Evolutionary conservation across 1,284 basidiomycete genomes (phyloP), one percentile per base, ranked within the genome.

Genomic region (Cryptococcus depauperatus): DNA sequence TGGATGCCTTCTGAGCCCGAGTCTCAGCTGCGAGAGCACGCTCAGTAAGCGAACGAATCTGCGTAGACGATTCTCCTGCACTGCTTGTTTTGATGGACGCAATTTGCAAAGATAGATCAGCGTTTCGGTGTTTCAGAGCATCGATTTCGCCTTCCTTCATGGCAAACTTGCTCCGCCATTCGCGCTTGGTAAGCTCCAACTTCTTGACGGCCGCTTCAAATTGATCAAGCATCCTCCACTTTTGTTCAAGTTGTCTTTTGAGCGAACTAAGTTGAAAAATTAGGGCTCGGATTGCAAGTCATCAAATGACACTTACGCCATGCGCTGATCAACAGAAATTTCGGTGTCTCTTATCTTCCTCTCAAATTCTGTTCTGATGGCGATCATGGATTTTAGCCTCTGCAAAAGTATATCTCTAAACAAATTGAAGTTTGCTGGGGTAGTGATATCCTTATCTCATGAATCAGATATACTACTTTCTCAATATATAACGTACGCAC

Each of bases 201-300:
- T 79, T 78, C 75, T 88, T 93, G 46, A 97, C 77, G 41, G 85
- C 83, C 11, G 76, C 73, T 70, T 98, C 93, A 59, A 97, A 92
- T 61, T 84, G 85, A 72, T 98, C 93, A 46, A 98, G 79, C 66
- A 93, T 87, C 54, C 82, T 83, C 85, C 90, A 91, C 49, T 89
- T 81, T 37, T 76, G 70, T 52, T 97, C 93, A 33, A 96, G 78
- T 62, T 92, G 87, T 57, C 84, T 84, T 64, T 84, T 82, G 73
- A 98, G 80, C 11, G 85, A 79, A 18, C 73, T 79, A 56, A n/a
- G n/a, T n/a, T n/a, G n/a, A n/a, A n/a, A n/a, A n/a, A n/a, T n/a
- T n/a, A n/a, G n/a, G n/a, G n/a, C n/a, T n/a, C n/a, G n/a, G n/a
- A n/a, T n/a, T n/a, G n/a, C n/a, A 39, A 13, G 16, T 25, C 30